Evolutionary conservation across 805 yeast genomes (phyloP), one percentile per base, ranked within the genome.

Genomic region (Kodamaea sagamina): DNA sequence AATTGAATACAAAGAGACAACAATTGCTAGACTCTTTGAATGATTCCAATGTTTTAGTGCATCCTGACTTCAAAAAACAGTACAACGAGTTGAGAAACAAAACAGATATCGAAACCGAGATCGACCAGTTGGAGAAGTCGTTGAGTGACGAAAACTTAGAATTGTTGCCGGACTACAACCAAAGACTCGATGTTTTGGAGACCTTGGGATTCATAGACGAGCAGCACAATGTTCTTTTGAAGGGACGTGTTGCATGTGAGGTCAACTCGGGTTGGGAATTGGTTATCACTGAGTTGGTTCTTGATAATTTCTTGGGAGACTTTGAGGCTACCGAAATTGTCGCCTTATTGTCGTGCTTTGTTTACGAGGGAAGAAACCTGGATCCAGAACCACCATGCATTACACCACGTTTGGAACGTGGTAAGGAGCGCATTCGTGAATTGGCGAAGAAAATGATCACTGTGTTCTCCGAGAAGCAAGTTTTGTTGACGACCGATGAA

Each of bases 311-410:
- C 69, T 68, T 93, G 48, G 96, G 92, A 22, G 95, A 89, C 45
- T 90, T 86, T 59, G 95, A 90, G 49, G 89, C 97, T 0, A 97
- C 89, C 57, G 99, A 93, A 63, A 89, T 93, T 48, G 97, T 90
- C n/a, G 98, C 98, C 0, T 70, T 93, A 38, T 65, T 93, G 24
- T 89, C 97, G 0, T 88, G 86, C 27, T 93, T 93, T 67, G 96
- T 93, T 1, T 93, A 87, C 58, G 97, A 93, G 57, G 98, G 97
- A 1, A 74, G 79, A 12, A 73, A 78, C 16, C 81, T 77, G 27
- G 76, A 79, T 18, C 81, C 78, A 28, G 95, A 83, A 46, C 82
- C 79, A 6, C 79, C 77, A 1, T 65, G 68, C n/a, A 62, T 76
- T 4, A 86, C 96, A 0, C 96, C 97, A 17, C 73, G 95, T 39